Evolutionary conservation across 1,284 basidiomycete genomes (phyloP).

Genomic region (Trichosporon asahii): DNA sequence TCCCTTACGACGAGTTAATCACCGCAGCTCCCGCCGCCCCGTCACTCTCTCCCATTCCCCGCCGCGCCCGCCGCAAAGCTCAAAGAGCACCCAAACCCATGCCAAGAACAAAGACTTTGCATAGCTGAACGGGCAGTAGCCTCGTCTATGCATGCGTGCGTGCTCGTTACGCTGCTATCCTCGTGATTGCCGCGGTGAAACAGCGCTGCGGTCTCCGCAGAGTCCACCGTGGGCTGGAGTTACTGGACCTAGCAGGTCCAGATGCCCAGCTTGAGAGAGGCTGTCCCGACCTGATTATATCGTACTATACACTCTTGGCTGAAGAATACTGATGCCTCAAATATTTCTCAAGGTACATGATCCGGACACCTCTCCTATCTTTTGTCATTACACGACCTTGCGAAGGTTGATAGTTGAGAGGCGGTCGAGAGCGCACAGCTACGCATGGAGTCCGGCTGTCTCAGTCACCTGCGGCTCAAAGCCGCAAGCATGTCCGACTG

Average conservation of each 20-base stretch:
- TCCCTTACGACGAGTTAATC: too few species aligned
- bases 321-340: not conserved
- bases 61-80: not conserved
- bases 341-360: conserved; percentile 8
- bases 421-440: too few species aligned
- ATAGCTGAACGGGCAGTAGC: not conserved
- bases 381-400: not conserved
- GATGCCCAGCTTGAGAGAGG: too few species aligned
- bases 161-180: not conserved
- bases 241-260: too few species aligned
- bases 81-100: not conserved
- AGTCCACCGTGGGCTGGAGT: too few species aligned
- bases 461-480: too few species aligned
- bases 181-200: not conserved
- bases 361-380: not conserved
- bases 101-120: not conserved
- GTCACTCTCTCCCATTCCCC: not conserved
- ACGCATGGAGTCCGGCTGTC: too few species aligned
- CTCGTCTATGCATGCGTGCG: not conserved
- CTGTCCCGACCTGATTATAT: not conserved
- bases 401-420: too few species aligned
- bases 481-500: too few species aligned
- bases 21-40: not conserved
- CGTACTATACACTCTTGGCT: not conserved
- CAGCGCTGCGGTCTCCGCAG: not conserved